phyloP scores from a whole-genome alignment of 169 alveolate species.

The Theileria orientalis region DNA sequence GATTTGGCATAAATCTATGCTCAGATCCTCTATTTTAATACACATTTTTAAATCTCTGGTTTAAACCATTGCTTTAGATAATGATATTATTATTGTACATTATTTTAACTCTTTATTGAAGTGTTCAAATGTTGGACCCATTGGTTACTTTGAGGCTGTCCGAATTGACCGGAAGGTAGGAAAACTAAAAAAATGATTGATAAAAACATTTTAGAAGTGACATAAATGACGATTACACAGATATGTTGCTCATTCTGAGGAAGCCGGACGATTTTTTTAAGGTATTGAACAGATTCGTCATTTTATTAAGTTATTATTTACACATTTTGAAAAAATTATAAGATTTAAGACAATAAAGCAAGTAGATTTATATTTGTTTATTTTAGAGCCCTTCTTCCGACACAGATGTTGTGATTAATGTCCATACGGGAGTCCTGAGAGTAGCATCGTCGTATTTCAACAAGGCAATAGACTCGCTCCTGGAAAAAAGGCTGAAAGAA shows the following conservation, averaged over 20 bases:
- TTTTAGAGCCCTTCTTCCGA: constrained; percentile 4
- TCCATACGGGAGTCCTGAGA: constrained; percentile 58
- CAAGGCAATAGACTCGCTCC: constrained; percentile 37
- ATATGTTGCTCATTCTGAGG: constrained; percentile 33
- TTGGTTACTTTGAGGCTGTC: constrained; percentile 39
- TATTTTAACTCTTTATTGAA: background rate
- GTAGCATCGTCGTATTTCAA: constrained; percentile 61
- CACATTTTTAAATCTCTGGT: too few species aligned
- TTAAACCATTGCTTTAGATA: too few species aligned
- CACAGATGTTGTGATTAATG: constrained; percentile 42
- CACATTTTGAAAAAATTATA: background rate
- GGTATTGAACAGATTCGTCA: background rate
- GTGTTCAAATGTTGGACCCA: constrained; percentile 8
- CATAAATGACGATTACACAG: constrained; percentile 50
- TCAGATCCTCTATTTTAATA: too few species aligned
- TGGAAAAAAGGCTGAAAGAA: background rate
- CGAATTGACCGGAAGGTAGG: constrained; percentile 57
- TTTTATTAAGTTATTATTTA: background rate
- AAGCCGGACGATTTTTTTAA: constrained; percentile 6
- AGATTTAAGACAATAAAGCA: background rate
- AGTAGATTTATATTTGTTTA: background rate
- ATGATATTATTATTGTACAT: too few species aligned
- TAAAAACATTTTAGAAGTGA: constrained; percentile 17
- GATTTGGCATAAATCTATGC: too few species aligned
- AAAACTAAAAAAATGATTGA: background rate